A percentile compares a stretch with the other conserved stretches of the same genome.
phyloP scores from a whole-genome alignment of 31 red algal genomes.

The Odonthalia washingtoniensis region DNA sequence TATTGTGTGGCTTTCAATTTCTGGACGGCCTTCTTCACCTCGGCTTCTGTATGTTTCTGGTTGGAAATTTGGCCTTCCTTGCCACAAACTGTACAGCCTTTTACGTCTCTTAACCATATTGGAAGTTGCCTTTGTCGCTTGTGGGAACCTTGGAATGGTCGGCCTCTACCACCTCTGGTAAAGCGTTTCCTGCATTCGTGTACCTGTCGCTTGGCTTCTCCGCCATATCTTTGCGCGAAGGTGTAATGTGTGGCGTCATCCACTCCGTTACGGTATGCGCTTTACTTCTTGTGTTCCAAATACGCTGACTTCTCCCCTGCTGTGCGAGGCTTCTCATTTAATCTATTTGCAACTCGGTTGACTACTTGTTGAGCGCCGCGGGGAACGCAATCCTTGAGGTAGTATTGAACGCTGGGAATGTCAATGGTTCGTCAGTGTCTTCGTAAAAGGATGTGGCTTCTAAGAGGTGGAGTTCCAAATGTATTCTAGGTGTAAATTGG shows the following conservation, averaged over 20 bases:
- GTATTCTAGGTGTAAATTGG: too few species aligned
- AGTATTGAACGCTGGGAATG: background rate
- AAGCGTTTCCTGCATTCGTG: background rate
- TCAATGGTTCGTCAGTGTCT: too few species aligned
- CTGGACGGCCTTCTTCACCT: constrained; percentile 11
- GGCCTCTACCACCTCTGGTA: background rate
- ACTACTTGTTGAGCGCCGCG: background rate
- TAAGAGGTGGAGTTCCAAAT: too few species aligned
- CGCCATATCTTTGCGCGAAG: constrained; percentile 26
- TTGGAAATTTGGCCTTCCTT: background rate
- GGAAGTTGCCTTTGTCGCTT: background rate
- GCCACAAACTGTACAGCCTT: constrained; percentile 37
- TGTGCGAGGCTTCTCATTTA: background rate
- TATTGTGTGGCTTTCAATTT: background rate
- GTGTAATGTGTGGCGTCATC: constrained; percentile 27
- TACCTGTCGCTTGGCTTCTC: background rate
- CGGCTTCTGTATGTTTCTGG: constrained; percentile 7
- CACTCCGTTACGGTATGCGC: background rate
- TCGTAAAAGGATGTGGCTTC: too few species aligned
- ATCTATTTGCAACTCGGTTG: constrained; percentile 15
- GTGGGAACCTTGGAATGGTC: background rate
- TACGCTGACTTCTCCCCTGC: background rate
- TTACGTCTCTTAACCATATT: constrained; percentile 14
- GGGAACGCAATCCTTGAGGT: constrained; percentile 14
- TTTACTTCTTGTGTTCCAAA: background rate